phyloP scores from a whole-genome alignment of 2,329 filamentous ascomycete genomes.

The Talaromyces sp. region DNA sequence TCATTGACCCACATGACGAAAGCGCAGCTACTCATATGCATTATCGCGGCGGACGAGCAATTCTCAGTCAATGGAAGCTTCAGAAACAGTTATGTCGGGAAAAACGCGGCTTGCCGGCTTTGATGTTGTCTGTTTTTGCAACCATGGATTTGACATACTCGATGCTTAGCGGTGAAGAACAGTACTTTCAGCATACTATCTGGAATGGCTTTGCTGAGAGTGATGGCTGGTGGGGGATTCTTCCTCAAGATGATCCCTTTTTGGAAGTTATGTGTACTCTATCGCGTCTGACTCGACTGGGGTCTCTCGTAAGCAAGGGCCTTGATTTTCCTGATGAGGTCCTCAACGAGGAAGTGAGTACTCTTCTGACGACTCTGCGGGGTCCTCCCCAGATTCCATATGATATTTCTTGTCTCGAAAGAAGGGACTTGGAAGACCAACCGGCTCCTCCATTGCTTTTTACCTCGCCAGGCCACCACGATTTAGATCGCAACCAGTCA shows the following conservation, averaged over 20 bases:
- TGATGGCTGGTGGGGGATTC: constrained; percentile 41
- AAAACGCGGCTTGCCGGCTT: constrained; percentile 15
- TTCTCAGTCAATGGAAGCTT: constrained; percentile 23
- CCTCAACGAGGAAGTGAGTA: background rate
- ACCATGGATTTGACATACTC: constrained; percentile 42
- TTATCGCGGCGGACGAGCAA: constrained; percentile 33
- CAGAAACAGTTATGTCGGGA: constrained; percentile 10
- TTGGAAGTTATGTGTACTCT: constrained; percentile 15
- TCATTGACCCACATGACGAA: constrained; percentile 30
- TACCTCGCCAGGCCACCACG: constrained; percentile 1
- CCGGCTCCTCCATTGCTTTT: background rate
- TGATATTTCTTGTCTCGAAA: background rate
- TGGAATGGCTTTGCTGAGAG: constrained; percentile 39
- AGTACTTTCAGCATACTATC: constrained; percentile 33
- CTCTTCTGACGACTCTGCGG: constrained; percentile 6
- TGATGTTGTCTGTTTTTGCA: constrained; percentile 43
- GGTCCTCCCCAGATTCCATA: background rate
- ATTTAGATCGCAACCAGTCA: constrained; percentile 28
- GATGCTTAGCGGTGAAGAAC: constrained; percentile 34
- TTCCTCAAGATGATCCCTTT: constrained; percentile 11
- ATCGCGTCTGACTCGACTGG: constrained; percentile 13
- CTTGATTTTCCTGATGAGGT: background rate
- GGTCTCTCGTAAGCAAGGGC: background rate
- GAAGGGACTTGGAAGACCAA: background rate
- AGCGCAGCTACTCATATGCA: constrained; percentile 33